Evolutionary conservation across 768 basidiomycete species (phyloP), one percentile per base, ranked within the genome.

Genomic region (Serendipita sp.): DNA sequence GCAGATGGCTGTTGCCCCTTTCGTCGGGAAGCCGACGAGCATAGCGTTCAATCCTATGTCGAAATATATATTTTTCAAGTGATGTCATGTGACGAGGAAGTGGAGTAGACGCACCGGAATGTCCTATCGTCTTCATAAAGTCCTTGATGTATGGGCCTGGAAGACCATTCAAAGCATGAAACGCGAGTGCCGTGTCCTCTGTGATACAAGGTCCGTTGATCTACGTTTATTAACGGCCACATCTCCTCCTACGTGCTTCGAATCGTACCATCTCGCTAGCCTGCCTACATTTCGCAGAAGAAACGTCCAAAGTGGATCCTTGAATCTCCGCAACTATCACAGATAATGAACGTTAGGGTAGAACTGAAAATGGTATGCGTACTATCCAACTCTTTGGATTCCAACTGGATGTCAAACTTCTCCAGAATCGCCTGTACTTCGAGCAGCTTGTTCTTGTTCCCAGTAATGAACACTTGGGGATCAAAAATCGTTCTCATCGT

Each of bases 101-200:
- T 11, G 40, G 8, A 23, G 40, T 3, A n/a, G 16, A 68, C 77
- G 63, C 64, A 76, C 95, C 95, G 67, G 90, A 84, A 71, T 91
- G 90, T 1, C 95, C 95, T 3, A 97, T 73, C 29, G 79, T 80
- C 48, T 79, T 78, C 73, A 97, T 75, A 73, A 99, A 99, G 67
- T 90, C 79, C 70, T 99, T 99, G 78, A 99, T 94, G 75, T 95
- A 99, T 0, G 95, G 95, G 0, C 96, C 96, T 1, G 96, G 96
- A 2, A 99, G 81, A 0, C 92, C 95, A 18, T 85, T 82, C 16
- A 98, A 76, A 0, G 96, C 93, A 66, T 84, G 82, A 70, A 91
- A 98, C 68, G 87, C 90, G 3, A 99, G 81, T 0, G 96, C 92
- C 0, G 96, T 99, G 72, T 99, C 96, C 75, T 99, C 91, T 0